Evolutionary conservation across 768 basidiomycete genomes (phyloP), one percentile per base, ranked within the genome.

Genomic region (Mycena amicta): DNA sequence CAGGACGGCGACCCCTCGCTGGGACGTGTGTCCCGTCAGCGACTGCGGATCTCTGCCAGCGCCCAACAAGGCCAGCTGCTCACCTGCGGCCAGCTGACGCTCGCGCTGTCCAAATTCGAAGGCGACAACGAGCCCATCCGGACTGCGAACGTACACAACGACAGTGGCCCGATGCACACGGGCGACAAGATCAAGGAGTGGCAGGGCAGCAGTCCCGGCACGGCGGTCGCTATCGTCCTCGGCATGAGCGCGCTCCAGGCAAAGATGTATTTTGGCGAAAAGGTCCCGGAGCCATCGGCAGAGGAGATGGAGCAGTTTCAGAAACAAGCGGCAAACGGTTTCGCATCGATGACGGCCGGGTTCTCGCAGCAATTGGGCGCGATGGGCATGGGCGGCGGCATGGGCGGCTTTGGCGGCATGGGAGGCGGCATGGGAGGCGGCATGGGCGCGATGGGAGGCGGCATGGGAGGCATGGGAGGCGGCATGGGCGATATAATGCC

Each of bases 221-320:
- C 22, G 5, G 52, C 40, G 52, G 39, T 53, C 26, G 39, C n/a
- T 33, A 29, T 53, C 39, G 52, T 53, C 39, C 12, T 53, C 39
- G 52, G 52, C 37, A 53, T 53, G 52, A 53, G 39, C 52, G 52
- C 52, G 37, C 25, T 43, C 15, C 52, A 53, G 52, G 52, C 52
- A 5, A 13, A 43, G 52, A 43, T 53, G 25, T 53, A 53, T 43
- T 53, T 43, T 27, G 52, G 52, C 52, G n/a, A n/a, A 41, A 41
- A 27, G 52, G 52, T 13, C 39, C 52, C n/a, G 18, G 20, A 27
- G 40, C 43, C 52, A 22, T 39, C 52, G 33, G 52, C 33, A 8
- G 39, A 37, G 52, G 33, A 53, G 37, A 53, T 53, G 52, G 33
- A 41, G 39, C 4, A 22, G 39, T 53, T 53, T 41, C 52, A 53